phyloP scores from a whole-genome alignment of 495 filamentous ascomycete species.

The Lophium mytilinum region DNA sequence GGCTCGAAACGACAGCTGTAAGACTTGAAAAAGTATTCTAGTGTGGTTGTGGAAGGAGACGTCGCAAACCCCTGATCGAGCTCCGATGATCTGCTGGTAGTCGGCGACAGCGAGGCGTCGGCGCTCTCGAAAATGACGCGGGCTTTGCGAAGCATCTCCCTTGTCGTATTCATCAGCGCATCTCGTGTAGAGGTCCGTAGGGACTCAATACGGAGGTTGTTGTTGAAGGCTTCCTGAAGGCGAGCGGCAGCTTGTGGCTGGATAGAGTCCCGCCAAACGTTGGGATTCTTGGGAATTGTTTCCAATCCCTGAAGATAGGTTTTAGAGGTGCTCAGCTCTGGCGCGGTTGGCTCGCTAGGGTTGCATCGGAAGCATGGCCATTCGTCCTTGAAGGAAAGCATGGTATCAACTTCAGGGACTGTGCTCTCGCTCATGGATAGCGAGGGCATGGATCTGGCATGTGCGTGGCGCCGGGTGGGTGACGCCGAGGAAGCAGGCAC shows the following conservation, averaged over 20 bases:
- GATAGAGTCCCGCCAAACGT: conserved; percentile 1
- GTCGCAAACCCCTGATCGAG: background rate
- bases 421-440: conserved; percentile 19
- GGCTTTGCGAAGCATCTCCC: background rate
- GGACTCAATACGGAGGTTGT: background rate
- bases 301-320: conserved; percentile 10
- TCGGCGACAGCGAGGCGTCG: background rate
- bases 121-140: background rate
- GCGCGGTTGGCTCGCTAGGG: background rate
- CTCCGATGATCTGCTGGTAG: background rate
- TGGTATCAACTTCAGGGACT: conserved; percentile 12
- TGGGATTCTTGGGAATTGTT: conserved; percentile 1
- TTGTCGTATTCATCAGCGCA: background rate
- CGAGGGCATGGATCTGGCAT: conserved; percentile 17
- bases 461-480: conserved; percentile 4
- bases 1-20: conserved; percentile 16
- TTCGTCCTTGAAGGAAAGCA: conserved; percentile 7
- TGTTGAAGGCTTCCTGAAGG: background rate
- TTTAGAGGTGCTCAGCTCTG: conserved; percentile 1
- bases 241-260: background rate
- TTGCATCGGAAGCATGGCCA: conserved; percentile 18
- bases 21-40: conserved; percentile 7
- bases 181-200: background rate
- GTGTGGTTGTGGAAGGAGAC: conserved; percentile 5
- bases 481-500: conserved; percentile 6